Conservation (phyloP, 1,284 basidiomycete genomes). For the Puccinia triticina region DNA sequence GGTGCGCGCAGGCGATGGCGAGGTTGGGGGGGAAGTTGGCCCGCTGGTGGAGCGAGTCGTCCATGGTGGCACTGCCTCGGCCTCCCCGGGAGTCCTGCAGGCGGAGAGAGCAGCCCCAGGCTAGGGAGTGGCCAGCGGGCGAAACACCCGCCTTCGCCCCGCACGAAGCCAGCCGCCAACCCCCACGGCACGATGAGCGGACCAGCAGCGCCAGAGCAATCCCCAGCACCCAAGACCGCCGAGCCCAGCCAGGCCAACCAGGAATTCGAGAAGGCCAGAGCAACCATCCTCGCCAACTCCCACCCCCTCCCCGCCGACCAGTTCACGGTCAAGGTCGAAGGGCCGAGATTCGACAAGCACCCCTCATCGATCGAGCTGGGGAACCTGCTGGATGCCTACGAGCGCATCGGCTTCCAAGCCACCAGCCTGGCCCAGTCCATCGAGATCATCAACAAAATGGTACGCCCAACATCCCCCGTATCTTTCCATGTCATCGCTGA, state of each 20-base stretch:
- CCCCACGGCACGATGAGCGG: too few species aligned
- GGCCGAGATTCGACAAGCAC: constrained; percentile 58
- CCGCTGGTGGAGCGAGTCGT: neutral
- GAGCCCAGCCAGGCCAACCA: neutral
- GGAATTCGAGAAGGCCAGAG: constrained; percentile 30
- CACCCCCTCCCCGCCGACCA: constrained; percentile 21
- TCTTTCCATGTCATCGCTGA: neutral
- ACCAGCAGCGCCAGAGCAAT: neutral
- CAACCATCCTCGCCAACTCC: constrained; percentile 14
- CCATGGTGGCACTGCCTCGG: too few species aligned
- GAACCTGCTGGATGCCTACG: constrained; percentile 56
- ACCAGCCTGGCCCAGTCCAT: constrained; percentile 58
- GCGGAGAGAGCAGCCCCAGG: too few species aligned
- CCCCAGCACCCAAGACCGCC: neutral
- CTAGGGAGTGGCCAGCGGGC: too few species aligned
- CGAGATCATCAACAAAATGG: constrained; percentile 60
- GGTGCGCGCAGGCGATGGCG: neutral
- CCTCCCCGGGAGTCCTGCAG: too few species aligned
- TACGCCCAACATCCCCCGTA: neutral
- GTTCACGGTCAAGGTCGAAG: constrained; percentile 52
- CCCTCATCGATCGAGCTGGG: constrained; percentile 55
- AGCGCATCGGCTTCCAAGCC: constrained; percentile 59
- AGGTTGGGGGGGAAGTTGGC: constrained; percentile 15
- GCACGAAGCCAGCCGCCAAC: too few species aligned
- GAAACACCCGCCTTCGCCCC: too few species aligned